A percentile compares a stretch with the other conserved stretches of the same genome.
phyloP scores from a whole-genome alignment of 805 yeast genomes.

The Isabelozyma gotoi region DNA sequence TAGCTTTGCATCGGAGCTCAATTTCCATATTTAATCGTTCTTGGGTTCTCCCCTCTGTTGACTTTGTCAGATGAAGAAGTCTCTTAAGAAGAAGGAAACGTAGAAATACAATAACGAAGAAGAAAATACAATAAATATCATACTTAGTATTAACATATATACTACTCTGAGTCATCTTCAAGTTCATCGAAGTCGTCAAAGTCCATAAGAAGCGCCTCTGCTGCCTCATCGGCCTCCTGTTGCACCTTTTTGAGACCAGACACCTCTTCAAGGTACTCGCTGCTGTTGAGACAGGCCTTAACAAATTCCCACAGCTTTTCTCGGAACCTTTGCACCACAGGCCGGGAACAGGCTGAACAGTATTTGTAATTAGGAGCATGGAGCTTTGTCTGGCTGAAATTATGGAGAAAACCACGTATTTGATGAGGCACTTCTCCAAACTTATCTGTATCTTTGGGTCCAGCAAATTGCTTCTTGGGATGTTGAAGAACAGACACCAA shows the following conservation, averaged over 20 bases:
- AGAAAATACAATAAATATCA: too few species aligned
- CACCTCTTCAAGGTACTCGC: constrained; percentile 66
- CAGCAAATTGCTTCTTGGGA: constrained; percentile 46
- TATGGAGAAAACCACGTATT: constrained; percentile 78
- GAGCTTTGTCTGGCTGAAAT: constrained; percentile 62
- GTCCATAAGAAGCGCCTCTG: constrained; percentile 15
- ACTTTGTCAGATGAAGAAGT: too few species aligned
- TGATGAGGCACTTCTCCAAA: constrained; percentile 87
- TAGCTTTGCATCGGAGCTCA: too few species aligned
- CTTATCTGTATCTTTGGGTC: constrained; percentile 10
- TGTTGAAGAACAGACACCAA: constrained; percentile 74
- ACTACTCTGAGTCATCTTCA: constrained; percentile 31
- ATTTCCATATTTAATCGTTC: too few species aligned
- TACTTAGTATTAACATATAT: too few species aligned
- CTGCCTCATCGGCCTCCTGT: constrained; percentile 60
- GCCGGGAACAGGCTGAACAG: constrained; percentile 84
- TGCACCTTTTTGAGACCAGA: constrained; percentile 81
- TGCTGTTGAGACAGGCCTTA: constrained; percentile 61
- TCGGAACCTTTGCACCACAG: constrained; percentile 53
- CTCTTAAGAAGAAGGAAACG: too few species aligned
- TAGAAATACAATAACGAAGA: too few species aligned
- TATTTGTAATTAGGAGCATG: constrained; percentile 69
- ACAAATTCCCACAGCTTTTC: constrained; percentile 81
- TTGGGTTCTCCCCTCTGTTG: too few species aligned
- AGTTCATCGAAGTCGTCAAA: constrained; percentile 18